A percentile compares a stretch with the other conserved stretches of the same genome.
These are phyloP conservation scores for Mesembryanthemum crystallinum DNA, from an alignment of 148 eudicot species.

Conservation along the genomic window DNA sequence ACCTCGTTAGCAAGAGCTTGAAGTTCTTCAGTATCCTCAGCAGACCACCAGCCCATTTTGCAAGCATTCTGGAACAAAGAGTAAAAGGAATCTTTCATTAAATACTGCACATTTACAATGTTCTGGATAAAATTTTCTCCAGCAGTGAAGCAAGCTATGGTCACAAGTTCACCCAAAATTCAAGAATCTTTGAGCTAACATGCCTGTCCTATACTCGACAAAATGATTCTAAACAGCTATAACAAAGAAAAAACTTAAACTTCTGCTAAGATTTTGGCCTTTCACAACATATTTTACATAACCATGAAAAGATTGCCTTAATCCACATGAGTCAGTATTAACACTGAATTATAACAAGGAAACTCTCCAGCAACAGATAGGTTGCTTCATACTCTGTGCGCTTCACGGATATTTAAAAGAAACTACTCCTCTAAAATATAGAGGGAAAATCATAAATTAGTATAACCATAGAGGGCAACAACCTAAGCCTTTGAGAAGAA, in stretches of 20 bases:
- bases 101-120: not conserved
- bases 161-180: not conserved
- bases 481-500: too few species aligned
- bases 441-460: too few species aligned
- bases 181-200: not conserved
- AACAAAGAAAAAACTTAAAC: too few species aligned
- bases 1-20: constrained; percentile 68
- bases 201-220: not conserved
- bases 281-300: not conserved
- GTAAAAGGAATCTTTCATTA: constrained; percentile 4
- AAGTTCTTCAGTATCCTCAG: constrained; percentile 57
- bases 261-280: not conserved
- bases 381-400: not conserved
- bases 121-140: not conserved
- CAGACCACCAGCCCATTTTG: constrained; percentile 65
- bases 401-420: not conserved
- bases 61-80: constrained; percentile 67
- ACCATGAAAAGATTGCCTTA: not conserved
- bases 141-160: not conserved
- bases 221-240: not conserved
- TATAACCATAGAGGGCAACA: too few species aligned
- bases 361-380: not conserved
- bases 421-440: too few species aligned
- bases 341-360: not conserved
- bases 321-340: not conserved